A percentile compares a stretch with the other conserved stretches of the same genome.
These are phyloP conservation scores for Salix dunnii DNA, from an alignment of 345 rosid genomes.

Conservation along the genomic window DNA sequence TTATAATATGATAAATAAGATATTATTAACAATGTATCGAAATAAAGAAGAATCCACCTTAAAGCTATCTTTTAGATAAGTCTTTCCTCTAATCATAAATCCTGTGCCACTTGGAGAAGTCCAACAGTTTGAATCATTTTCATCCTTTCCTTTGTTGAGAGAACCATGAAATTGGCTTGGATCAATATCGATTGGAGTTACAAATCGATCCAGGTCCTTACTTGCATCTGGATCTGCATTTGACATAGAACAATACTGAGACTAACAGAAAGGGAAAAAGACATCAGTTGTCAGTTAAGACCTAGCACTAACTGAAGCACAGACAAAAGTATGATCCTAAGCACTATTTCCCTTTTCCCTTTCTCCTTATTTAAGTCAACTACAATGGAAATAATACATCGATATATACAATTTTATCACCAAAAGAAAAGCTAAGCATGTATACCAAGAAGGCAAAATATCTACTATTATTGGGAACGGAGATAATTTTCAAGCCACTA, in stretches of 20 bases:
- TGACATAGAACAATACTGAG: background rate
- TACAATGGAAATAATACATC: background rate
- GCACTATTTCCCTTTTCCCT: background rate
- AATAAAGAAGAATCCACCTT: slow-evolving; percentile 49
- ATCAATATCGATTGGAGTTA: slow-evolving; percentile 48
- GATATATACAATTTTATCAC: background rate
- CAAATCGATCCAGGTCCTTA: slow-evolving; percentile 57
- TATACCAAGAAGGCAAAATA: background rate
- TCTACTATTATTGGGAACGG: background rate
- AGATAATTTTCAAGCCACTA: background rate
- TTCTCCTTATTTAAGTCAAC: background rate
- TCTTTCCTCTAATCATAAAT: slow-evolving; percentile 92
- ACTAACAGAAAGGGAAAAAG: background rate
- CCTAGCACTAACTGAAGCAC: background rate
- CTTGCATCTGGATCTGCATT: slow-evolving; percentile 53
- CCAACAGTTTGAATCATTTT: slow-evolving; percentile 84
- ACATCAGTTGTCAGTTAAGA: background rate
- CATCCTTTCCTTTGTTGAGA: slow-evolving; percentile 55
- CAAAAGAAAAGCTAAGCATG: background rate
- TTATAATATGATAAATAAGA: background rate
- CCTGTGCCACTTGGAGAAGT: slow-evolving; percentile 77
- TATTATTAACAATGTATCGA: background rate
- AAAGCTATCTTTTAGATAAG: slow-evolving; percentile 72
- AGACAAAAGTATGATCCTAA: background rate
- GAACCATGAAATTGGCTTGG: slow-evolving; percentile 57